Evolutionary conservation across 495 filamentous ascomycete species (phyloP), one percentile per base, ranked within the genome.

Genomic region (Margaritispora aquatica): DNA sequence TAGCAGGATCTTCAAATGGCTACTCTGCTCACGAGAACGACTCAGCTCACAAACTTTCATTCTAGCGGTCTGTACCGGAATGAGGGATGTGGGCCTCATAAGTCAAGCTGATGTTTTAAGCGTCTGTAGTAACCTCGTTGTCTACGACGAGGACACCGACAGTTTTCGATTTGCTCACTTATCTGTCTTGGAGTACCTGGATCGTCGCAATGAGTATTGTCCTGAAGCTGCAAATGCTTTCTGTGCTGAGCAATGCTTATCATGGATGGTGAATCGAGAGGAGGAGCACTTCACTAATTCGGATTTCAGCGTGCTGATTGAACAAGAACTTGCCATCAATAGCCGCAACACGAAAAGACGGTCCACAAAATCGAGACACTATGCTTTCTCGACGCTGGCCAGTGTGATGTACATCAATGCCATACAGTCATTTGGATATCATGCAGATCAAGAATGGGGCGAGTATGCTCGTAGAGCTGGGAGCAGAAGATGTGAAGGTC

Each of bases 111-210:
- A 60, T 54, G 20, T 60, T 46, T 24, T 60, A 21, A 60, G 41
- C 23, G 48, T 60, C 24, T 54, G 50, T 31, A 24, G 24, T n/a
- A 51, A 51, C 26, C 24, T 51, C 13, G 49, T 54, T 17, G 51
- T 54, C 19, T 54, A 29, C 24, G 57, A 60, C 21, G 49, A 20
- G 11, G 29, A 54, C 5, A n/a, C 38, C 5, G 31, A 54, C 36
- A 41, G 9, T 11, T 60, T 54, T 47, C 49, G 50, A 13, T 60
- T 60, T 21, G 51, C 51, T n/a, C 51, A 58, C 24, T 50, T 58
- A 34, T 58, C 44, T 5, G 55, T 58, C 22, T 15, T 29, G 26
- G 55, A 50, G 26, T 58, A 49, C 21, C 38, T 58, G 15, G 19
- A 49, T 29, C 57, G n/a, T 24, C 27, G 1, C 24, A 13, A 52